Conservation (phyloP, 495 filamentous ascomycete genomes). For the Penicillium taxi region DNA sequence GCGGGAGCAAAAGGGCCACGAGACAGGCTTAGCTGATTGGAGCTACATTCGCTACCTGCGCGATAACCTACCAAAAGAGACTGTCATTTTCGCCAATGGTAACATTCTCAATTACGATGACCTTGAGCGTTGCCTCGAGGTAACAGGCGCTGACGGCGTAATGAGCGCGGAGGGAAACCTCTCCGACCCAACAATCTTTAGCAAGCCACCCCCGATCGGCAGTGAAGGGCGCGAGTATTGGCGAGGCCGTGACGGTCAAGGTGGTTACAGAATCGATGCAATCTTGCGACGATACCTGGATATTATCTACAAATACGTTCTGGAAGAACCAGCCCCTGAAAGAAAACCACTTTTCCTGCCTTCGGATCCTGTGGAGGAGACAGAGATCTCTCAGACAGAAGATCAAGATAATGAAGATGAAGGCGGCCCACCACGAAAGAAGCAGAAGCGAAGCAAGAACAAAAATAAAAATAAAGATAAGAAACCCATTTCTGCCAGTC, state of each 20-base stretch:
- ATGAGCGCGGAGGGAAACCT: slow-evolving; percentile 96
- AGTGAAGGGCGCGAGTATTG: slow-evolving; percentile 71
- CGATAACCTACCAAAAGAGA: slow-evolving; percentile 73
- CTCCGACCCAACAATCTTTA: slow-evolving; percentile 83
- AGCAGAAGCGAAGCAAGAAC: slow-evolving; percentile 49
- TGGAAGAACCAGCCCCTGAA: slow-evolving; percentile 51
- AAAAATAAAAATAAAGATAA: too few species aligned
- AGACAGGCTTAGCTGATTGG: slow-evolving; percentile 94
- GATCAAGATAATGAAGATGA: slow-evolving; percentile 30
- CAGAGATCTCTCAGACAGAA: slow-evolving; percentile 23
- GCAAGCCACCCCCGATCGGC: slow-evolving; percentile 52
- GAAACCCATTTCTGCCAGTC: slow-evolving; percentile 54
- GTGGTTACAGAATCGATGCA: slow-evolving; percentile 85
- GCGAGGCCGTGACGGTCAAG: slow-evolving; percentile 69
- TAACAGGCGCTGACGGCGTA: slow-evolving; percentile 84
- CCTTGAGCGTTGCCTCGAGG: slow-evolving; percentile 66
- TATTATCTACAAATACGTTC: slow-evolving; percentile 70
- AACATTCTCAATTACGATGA: slow-evolving; percentile 83
- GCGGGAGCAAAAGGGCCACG: slow-evolving; percentile 91
- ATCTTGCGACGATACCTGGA: slow-evolving; percentile 82
- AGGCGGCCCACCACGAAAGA: slow-evolving; percentile 49
- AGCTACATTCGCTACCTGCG: slow-evolving; percentile 69
- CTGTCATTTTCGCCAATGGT: slow-evolving; percentile 94
- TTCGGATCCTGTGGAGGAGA: slow-evolving; percentile 46
- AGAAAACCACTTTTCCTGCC: slow-evolving; percentile 68